phyloP scores from a whole-genome alignment of 2,329 filamentous ascomycete genomes.

The Leptosphaerulina australis region DNA sequence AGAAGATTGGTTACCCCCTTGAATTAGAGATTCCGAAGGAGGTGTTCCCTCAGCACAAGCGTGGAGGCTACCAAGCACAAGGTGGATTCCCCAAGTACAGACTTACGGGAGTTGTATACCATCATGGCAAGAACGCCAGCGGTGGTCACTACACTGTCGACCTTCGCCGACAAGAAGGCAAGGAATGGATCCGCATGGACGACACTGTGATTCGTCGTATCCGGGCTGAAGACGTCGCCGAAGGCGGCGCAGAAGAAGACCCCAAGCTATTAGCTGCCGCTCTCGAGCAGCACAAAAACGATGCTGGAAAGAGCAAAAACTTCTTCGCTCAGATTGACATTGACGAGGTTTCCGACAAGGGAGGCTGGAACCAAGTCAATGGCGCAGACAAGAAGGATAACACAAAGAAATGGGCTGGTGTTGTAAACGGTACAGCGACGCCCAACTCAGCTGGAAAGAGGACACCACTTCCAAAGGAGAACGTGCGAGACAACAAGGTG shows the following conservation, averaged over 20 bases:
- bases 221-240: conserved; percentile 84
- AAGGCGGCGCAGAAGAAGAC: conserved; percentile 81
- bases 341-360: conserved; percentile 69
- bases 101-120: conserved; percentile 90
- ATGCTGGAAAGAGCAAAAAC: conserved; percentile 64
- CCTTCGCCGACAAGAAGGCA: conserved; percentile 89
- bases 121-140: conserved; percentile 95
- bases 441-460: conserved; percentile 57
- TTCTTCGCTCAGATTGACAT: conserved; percentile 69
- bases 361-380: conserved; percentile 85
- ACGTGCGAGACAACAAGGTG: conserved; percentile 89
- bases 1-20: conserved; percentile 93
- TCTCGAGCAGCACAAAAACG: conserved; percentile 70
- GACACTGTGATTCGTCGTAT: conserved; percentile 89
- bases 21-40: conserved; percentile 94
- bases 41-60: conserved; percentile 78
- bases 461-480: conserved; percentile 59
- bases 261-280: conserved; percentile 69
- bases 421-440: conserved; percentile 67
- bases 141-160: conserved; percentile 99
- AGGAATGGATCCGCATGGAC: conserved; percentile 94
- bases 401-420: conserved; percentile 72
- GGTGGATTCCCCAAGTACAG: conserved; percentile 80
- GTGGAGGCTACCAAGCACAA: conserved; percentile 67
- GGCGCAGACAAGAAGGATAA: conserved; percentile 57